These are phyloP conservation scores for Cladosporium oxysporum DNA, from an alignment of 2,329 filamentous ascomycete genomes.

Conservation along the genomic window DNA sequence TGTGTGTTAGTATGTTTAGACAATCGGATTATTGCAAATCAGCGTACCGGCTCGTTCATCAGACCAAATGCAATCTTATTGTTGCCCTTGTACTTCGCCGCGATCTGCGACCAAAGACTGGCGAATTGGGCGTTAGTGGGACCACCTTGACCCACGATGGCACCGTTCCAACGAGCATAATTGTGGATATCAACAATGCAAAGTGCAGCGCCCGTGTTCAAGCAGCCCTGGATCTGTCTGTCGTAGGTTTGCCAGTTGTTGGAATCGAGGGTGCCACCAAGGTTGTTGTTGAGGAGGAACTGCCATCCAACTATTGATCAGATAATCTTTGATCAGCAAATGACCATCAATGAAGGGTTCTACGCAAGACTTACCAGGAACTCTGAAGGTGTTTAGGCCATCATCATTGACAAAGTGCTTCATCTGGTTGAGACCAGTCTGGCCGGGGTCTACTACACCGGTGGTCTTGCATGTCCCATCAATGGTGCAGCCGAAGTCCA, in stretches of 20 bases:
- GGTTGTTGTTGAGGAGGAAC: conserved; percentile 30
- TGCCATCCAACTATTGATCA: conserved; percentile 37
- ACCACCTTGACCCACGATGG: conserved; percentile 66
- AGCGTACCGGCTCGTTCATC: conserved; percentile 63
- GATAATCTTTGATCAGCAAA: neutral
- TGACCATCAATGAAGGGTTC: neutral
- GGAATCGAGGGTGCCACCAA: conserved; percentile 27
- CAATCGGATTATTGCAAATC: conserved; percentile 46
- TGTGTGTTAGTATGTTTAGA: conserved; percentile 18
- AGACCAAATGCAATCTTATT: conserved; percentile 62
- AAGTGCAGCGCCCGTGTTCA: conserved; percentile 39
- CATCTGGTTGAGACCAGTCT: conserved; percentile 48
- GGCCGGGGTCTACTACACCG: conserved; percentile 37
- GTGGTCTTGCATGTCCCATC: conserved; percentile 43
- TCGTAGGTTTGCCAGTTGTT: conserved; percentile 32
- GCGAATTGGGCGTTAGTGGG: conserved; percentile 61
- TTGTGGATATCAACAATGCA: conserved; percentile 39
- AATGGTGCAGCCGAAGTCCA: conserved; percentile 41
- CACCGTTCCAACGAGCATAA: conserved; percentile 56
- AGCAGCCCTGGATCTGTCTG: conserved; percentile 33
- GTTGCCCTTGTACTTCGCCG: conserved; percentile 58
- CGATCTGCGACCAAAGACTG: conserved; percentile 57
- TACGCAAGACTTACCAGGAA: conserved; percentile 41
- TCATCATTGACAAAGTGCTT: conserved; percentile 57
- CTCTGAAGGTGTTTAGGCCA: conserved; percentile 58